phyloP scores from a whole-genome alignment of 768 basidiomycete species.

The Termitomyces sp. region DNA sequence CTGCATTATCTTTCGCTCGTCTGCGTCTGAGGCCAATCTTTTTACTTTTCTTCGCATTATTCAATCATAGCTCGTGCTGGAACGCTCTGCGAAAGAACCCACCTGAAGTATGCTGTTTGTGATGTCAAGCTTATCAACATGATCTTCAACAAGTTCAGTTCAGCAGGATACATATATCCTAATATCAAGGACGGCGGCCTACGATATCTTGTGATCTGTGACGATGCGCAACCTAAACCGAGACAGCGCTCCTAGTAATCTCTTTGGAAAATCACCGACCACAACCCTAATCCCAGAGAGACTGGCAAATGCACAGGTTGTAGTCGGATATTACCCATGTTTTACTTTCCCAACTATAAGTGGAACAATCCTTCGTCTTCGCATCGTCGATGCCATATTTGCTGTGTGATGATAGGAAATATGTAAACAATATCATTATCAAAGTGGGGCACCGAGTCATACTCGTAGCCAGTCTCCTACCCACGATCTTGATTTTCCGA shows the following conservation, averaged over 20 bases:
- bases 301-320: not conserved
- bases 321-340: not conserved
- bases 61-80: slow-evolving; percentile 8
- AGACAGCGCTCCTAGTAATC: slow-evolving; percentile 1
- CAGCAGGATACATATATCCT: slow-evolving; percentile 1
- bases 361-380: too few species aligned
- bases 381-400: too few species aligned
- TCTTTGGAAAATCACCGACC: slow-evolving; percentile 6
- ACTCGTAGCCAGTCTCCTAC: too few species aligned
- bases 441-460: too few species aligned
- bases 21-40: too few species aligned
- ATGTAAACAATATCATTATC: too few species aligned
- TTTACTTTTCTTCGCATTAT: not conserved
- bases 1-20: not conserved
- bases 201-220: slow-evolving; percentile 10
- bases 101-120: slow-evolving; percentile 3
- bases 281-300: not conserved
- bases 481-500: too few species aligned
- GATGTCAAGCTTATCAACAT: slow-evolving; percentile 8
- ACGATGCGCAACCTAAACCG: not conserved
- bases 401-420: too few species aligned
- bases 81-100: not conserved
- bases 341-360: too few species aligned
- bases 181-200: not conserved
- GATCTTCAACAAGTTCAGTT: not conserved